Evolutionary conservation across 192 early-diverging fungal species (phyloP), one percentile per base, ranked within the genome.

Genomic region (Dimargaris xerosporica): DNA sequence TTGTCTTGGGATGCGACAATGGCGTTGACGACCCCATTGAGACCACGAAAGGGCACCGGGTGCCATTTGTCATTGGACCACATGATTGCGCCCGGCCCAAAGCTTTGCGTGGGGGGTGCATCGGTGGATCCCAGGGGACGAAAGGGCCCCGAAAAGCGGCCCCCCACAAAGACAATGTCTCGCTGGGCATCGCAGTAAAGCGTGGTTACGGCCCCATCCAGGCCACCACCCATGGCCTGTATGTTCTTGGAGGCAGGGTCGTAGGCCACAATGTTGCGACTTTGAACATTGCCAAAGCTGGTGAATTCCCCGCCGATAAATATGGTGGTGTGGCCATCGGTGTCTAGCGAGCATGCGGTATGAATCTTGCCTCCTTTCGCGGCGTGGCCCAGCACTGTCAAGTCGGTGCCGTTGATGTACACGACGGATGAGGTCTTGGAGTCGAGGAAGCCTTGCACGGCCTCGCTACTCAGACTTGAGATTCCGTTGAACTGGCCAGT

Each of bases 11-110:
- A 69, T 43, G 70, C 67, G 16, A 73, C 61, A 54, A 87, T 84
- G 19, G 79, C 75, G 47, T 74, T 75, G 2, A 90, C 82, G 0
- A 81, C 77, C 0, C 84, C 85, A 56, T 87, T 76, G 39, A 90
- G 65, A 1, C 85, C 87, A 21, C 78, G 78, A 69, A 82, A 87
- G 30, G 87, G 81, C 12, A 86, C 43, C 0, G 74, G 30, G 11
- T 46, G 55, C 87, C 87, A 89, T 0, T 28, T 44, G 19, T 69
- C 72, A 4, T 58, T 17, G 65, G 53, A 48, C 72, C 61, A 55
- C 58, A 64, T 56, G 70, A 74, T 28, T 67, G 54, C 13, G 69
- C 64, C 58, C 70, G 64, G 21, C 66, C 69, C 30, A 70, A 73
- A 7, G 68, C 71, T 2, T 66, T 67, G 43, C 13, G 25, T 2